These are phyloP conservation scores for Ambrosiella beaveri DNA, from an alignment of 2,329 filamentous ascomycete species.

Conservation along the genomic window DNA sequence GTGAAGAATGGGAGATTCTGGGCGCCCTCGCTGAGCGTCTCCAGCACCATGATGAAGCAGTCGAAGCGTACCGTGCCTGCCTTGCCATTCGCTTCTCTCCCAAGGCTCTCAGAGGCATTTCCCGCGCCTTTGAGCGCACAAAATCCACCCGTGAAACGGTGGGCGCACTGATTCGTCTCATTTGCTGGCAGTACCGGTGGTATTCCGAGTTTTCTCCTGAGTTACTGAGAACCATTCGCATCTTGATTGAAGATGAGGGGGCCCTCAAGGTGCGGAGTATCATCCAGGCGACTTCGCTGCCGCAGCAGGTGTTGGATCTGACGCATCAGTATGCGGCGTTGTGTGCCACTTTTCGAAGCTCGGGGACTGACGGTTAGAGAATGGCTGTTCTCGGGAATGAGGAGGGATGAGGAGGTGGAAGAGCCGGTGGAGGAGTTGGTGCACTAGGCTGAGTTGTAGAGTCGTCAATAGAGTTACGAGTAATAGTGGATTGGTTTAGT, in stretches of 20 bases:
- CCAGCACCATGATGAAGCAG: slow-evolving; percentile 78
- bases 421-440: too few species aligned
- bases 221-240: slow-evolving; percentile 71
- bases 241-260: slow-evolving; percentile 91
- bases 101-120: slow-evolving; percentile 72
- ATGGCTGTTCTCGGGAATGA: neutral
- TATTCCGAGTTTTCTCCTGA: slow-evolving; percentile 97
- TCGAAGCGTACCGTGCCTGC: slow-evolving; percentile 84
- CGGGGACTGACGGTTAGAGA: slow-evolving; percentile 62
- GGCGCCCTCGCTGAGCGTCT: slow-evolving; percentile 82
- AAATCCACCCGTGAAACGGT: slow-evolving; percentile 69
- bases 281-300: slow-evolving; percentile 85
- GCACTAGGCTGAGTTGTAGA: too few species aligned
- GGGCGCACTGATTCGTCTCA: slow-evolving; percentile 70
- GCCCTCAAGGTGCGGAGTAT: slow-evolving; percentile 95
- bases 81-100: slow-evolving; percentile 79
- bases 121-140: slow-evolving; percentile 59
- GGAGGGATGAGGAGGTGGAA: neutral
- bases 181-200: slow-evolving; percentile 98
- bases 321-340: slow-evolving; percentile 93
- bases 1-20: slow-evolving; percentile 96
- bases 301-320: slow-evolving; percentile 80
- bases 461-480: too few species aligned
- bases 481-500: too few species aligned
- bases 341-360: slow-evolving; percentile 89